A percentile compares a stretch with the other conserved stretches of the same genome.
phyloP scores from a whole-genome alignment of 805 yeast genomes.

The Nakazawaea molendinolei region DNA sequence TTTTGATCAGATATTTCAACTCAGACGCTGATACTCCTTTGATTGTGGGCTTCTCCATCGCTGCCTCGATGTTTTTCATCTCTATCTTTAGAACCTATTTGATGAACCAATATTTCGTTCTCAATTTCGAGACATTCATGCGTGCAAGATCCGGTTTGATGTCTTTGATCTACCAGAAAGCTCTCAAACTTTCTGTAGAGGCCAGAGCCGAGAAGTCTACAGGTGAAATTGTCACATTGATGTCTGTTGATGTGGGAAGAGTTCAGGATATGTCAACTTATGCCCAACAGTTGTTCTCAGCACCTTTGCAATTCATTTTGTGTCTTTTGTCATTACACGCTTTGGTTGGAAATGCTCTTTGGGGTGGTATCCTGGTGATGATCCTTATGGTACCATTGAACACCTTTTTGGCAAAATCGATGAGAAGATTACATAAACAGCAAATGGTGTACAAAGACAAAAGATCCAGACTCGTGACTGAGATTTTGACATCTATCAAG shows the following conservation, averaged over 20 bases:
- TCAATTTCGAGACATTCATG: constrained; percentile 54
- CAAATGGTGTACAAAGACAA: constrained; percentile 60
- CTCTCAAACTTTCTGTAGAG: constrained; percentile 60
- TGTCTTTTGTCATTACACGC: constrained; percentile 49
- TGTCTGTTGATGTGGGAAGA: constrained; percentile 69
- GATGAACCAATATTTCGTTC: constrained; percentile 61
- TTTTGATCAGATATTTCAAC: constrained; percentile 40
- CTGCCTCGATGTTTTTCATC: constrained; percentile 54
- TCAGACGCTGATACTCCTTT: constrained; percentile 33
- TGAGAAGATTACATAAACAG: constrained; percentile 39
- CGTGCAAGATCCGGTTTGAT: constrained; percentile 60
- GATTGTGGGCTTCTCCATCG: constrained; percentile 55
- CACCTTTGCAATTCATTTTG: constrained; percentile 49
- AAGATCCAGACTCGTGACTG: constrained; percentile 53
- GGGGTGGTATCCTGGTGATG: constrained; percentile 51
- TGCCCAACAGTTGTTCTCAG: constrained; percentile 48
- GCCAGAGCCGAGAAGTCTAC: constrained; percentile 54
- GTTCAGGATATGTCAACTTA: constrained; percentile 53
- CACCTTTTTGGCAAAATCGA: constrained; percentile 35
- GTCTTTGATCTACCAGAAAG: constrained; percentile 63
- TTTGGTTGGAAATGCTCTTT: constrained; percentile 50
- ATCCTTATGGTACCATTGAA: constrained; percentile 53
- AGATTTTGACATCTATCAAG: constrained; percentile 52
- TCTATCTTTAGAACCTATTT: constrained; percentile 56
- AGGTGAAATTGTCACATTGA: constrained; percentile 74